Base-by-base conservation (phyloP, 169 alveolate genomes). In the Eimeria acervulina region DNA sequence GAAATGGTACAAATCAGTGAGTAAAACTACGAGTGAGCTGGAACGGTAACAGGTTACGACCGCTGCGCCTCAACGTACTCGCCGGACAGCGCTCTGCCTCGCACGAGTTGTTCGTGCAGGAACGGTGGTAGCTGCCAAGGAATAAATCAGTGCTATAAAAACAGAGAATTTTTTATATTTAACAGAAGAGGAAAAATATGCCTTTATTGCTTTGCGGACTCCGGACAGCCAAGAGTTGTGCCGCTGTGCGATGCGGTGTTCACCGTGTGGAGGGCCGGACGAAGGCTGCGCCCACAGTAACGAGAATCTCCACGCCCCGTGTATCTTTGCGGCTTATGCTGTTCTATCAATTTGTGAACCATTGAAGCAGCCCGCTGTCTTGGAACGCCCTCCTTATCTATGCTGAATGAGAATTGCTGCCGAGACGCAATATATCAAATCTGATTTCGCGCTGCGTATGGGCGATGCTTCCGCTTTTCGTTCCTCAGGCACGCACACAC, bases 381-480 rank as follows among this genome's bases (percentile, higher is more conserved):
- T 23, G 12, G 2, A 10, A 15, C 47, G 80, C 47, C 2, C 33
- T 68, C 10, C 15, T 68, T 68, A 19, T 68, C 23, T 33, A 68
- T 10, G n/a, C 80, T 68, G 80, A 68, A 68, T 68, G 80, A n/a
- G 80, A 28, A 13, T 47, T 12, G 8, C 80, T 10, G 80, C 80
- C 47, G 80, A 68, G 80, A 68, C 80, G 47, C 26, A 42, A 68
- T 42, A 68, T 31, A 68, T 33, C 80, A 33, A 8, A 31, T 68
- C 80, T 68, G 80, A 47, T 68, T 68, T 47, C 33, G n/a, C 23
- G n/a, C 23, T 68, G n/a, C 80, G 80, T 68, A 12, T 68, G 42
- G 23, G 80, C 80, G 80, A 68, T 68, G 42, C 47, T 68, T 68
- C 80, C 80, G 33, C 44, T 33, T 33, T 33, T 68, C 80, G 33